These are phyloP conservation scores for Cladorrhinum sp. DNA, from an alignment of 2,329 filamentous ascomycete species.

Conservation along the genomic window DNA sequence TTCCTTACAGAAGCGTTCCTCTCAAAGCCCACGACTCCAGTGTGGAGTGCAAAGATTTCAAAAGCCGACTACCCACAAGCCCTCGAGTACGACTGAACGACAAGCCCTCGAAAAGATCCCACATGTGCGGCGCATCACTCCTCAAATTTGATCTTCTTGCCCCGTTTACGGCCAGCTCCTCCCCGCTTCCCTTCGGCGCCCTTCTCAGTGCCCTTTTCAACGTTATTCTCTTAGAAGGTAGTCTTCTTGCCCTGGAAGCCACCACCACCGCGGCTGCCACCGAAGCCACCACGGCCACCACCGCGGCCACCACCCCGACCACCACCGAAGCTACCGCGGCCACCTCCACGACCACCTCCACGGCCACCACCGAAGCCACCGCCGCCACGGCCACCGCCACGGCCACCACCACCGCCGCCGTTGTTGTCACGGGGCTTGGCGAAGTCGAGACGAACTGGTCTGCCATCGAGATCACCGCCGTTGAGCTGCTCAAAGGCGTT, in stretches of 20 bases:
- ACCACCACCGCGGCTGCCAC: slow-evolving; percentile 44
- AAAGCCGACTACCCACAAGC: slow-evolving; percentile 59
- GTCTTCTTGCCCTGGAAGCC: slow-evolving; percentile 77
- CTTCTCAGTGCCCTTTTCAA: background rate
- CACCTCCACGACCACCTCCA: slow-evolving; percentile 37
- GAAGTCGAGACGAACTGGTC: slow-evolving; percentile 79
- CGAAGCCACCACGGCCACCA: slow-evolving; percentile 49
- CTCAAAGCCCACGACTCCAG: slow-evolving; percentile 52
- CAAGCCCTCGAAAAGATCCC: slow-evolving; percentile 44
- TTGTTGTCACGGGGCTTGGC: slow-evolving; percentile 57
- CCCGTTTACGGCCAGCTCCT: background rate
- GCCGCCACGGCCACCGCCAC: slow-evolving; percentile 47
- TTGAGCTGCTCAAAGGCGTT: slow-evolving; percentile 63
- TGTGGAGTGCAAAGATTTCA: slow-evolving; percentile 39
- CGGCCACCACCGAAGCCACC: slow-evolving; percentile 50
- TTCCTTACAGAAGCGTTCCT: slow-evolving; percentile 42
- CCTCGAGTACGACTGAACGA: slow-evolving; percentile 44
- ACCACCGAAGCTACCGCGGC: slow-evolving; percentile 44
- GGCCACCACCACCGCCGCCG: slow-evolving; percentile 50
- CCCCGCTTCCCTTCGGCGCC: slow-evolving; percentile 5
- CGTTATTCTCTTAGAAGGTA: slow-evolving; percentile 42
- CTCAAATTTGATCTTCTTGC: slow-evolving; percentile 2
- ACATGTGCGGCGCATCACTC: slow-evolving; percentile 37
- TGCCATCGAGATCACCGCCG: slow-evolving; percentile 64
- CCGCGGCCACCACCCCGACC: slow-evolving; percentile 51